phyloP scores from a whole-genome alignment of 2,329 filamentous ascomycete genomes.

The Lasiodiplodia citricola region DNA sequence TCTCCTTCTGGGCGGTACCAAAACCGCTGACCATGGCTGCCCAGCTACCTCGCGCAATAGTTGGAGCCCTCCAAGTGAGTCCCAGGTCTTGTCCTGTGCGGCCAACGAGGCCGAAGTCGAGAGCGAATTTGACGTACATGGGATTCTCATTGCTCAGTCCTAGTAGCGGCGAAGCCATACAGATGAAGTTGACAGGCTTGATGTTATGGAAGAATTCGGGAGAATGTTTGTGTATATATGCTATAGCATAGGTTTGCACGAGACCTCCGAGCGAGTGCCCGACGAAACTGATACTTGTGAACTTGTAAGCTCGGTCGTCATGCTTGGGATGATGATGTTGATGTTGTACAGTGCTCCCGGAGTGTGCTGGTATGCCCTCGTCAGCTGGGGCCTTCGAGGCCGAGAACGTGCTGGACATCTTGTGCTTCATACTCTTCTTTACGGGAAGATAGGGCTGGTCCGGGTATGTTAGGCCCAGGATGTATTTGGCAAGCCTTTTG shows the following conservation, averaged over 20 bases:
- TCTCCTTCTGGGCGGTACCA: slow-evolving; percentile 62
- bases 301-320: slow-evolving; percentile 70
- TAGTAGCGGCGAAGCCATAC: slow-evolving; percentile 84
- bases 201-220: slow-evolving; percentile 88
- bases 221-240: slow-evolving; percentile 95
- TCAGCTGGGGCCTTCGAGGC: slow-evolving; percentile 48
- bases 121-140: slow-evolving; percentile 92
- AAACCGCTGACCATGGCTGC: slow-evolving; percentile 83
- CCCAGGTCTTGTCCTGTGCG: slow-evolving; percentile 94
- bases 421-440: slow-evolving; percentile 59
- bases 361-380: slow-evolving; percentile 59
- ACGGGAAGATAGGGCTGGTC: slow-evolving; percentile 85
- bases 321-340: slow-evolving; percentile 49
- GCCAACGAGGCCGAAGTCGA: slow-evolving; percentile 96
- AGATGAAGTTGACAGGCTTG: slow-evolving; percentile 86
- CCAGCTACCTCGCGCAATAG: slow-evolving; percentile 84
- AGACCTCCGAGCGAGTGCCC: slow-evolving; percentile 90
- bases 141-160: slow-evolving; percentile 97
- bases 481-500: slow-evolving; percentile 89
- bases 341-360: slow-evolving; percentile 65
- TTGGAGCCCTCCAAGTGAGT: slow-evolving; percentile 90
- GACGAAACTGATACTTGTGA: slow-evolving; percentile 94
- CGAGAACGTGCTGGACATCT: slow-evolving; percentile 54
- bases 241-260: slow-evolving; percentile 91
- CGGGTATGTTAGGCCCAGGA: slow-evolving; percentile 88